Evolutionary conservation across 192 early-diverging fungal species (phyloP), one percentile per base, ranked within the genome.

Genomic region (Lobosporangium transversale): DNA sequence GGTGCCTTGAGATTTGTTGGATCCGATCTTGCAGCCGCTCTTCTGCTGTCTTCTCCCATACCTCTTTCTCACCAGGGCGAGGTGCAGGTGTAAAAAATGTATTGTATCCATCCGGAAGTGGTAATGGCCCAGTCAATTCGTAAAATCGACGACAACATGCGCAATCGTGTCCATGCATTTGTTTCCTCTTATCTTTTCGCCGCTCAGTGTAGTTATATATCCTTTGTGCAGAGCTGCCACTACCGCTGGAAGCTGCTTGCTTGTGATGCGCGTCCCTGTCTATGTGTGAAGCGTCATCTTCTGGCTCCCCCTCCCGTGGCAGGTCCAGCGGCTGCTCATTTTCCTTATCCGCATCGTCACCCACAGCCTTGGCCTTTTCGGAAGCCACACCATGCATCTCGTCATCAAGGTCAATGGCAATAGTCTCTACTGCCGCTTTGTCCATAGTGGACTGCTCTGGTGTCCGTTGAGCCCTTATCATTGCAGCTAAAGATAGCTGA

Each of bases 121-220:
- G 73, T 29, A 76, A 23, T 0, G 73, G 64, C 3, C 73, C 73
- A 26, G 73, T 76, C 14, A 76, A 8, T 24, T 76, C 58, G 35
- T 67, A 76, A 29, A 76, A 76, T 10, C 64, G 49, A 50, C 59
- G 64, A 49, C 73, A 76, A 26, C 73, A 76, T 48, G 58, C 51
- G 36, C 73, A 76, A 31, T 76, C 65, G 24, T 66, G 64, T 9
- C 58, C 73, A 45, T 76, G 73, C 73, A 76, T 76, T 18, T 67
- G 59, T 15, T 62, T 66, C 5, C 73, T 30, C 30, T 76, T 76
- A 40, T 62, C 54, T 42, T 76, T 76, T 30, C 64, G 58, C 11
- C 73, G 23, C 30, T 76, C 73, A 0, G 64, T 76, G 31, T 48
- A 66, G 51, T 76, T 76, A 21, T 57, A 76, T 47, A 76, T 45